phyloP scores from a whole-genome alignment of 345 rosid species.

The Bruguiera sexangula region DNA sequence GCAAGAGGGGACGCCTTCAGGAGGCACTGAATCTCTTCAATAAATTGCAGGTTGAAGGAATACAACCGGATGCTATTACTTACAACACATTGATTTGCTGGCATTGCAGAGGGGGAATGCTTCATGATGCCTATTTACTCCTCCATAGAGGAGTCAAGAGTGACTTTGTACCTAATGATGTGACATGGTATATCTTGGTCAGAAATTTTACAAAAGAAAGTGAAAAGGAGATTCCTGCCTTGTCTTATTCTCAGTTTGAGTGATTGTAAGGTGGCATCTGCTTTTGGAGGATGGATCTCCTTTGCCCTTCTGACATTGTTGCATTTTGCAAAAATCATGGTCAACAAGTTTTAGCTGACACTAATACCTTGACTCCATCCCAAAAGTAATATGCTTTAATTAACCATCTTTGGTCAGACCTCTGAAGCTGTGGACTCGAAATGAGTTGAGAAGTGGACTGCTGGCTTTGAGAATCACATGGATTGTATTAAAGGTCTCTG shows the following conservation, averaged over 20 bases:
- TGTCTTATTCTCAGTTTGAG: neutral
- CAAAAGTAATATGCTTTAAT: too few species aligned
- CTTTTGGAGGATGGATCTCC: neutral
- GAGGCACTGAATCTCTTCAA: constrained; percentile 67
- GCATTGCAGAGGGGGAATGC: constrained; percentile 58
- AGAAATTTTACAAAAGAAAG: constrained; percentile 27
- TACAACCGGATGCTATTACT: constrained; percentile 67
- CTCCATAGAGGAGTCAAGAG: constrained; percentile 46
- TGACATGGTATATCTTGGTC: constrained; percentile 69
- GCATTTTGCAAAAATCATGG: too few species aligned
- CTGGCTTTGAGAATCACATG: too few species aligned
- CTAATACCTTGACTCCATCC: too few species aligned
- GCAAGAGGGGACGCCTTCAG: constrained; percentile 48
- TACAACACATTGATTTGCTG: constrained; percentile 76
- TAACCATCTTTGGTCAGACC: too few species aligned
- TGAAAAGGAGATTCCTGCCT: constrained; percentile 2
- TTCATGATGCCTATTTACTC: constrained; percentile 58
- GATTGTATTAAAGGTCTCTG: too few species aligned
- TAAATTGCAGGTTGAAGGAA: constrained; percentile 62
- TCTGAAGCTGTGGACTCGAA: too few species aligned
- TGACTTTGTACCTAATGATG: constrained; percentile 57
- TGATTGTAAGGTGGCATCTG: neutral
- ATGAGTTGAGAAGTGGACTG: too few species aligned
- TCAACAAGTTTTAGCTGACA: too few species aligned
- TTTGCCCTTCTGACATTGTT: neutral